Base-by-base conservation (phyloP, 495 filamentous ascomycete species). In the Endocarpon pusillum region DNA sequence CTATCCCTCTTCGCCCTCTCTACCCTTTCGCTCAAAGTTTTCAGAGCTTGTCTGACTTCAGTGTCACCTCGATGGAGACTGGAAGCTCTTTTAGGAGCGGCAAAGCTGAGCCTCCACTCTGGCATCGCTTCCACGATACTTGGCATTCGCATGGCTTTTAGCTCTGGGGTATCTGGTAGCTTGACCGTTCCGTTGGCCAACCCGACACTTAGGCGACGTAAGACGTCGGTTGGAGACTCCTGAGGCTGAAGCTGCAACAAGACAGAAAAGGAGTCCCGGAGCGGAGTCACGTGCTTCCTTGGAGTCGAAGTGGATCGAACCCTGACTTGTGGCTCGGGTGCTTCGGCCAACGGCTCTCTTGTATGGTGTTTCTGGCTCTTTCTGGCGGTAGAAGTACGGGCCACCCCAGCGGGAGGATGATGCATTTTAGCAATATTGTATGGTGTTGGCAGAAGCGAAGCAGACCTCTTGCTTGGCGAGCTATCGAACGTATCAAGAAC, bases 1-100 rank as follows among this genome's bases (percentile, higher is more conserved):
- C n/a, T n/a, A n/a, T n/a, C n/a, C n/a, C n/a, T n/a, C n/a, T n/a
- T n/a, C n/a, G n/a, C n/a, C n/a, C n/a, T n/a, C n/a, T n/a, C n/a
- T n/a, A n/a, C 34, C 42, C 34, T 38, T 34, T 27, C 41, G 34
- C 14, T 37, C 38, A 21, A 32, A 20, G 1, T 25, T 21, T 23
- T 34, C 41, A 23, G 25, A 10, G 31, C 31, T 2, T 39, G 38
- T 6, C 36, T 42, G 21, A 21, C 27, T 4, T 5, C 30, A 3
- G 42, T 24, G 9, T 35, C 33, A 3, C 36, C 37, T 19, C 10
- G 22, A 10, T 47, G 12, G 15, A 21, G 15, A 10, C 19, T 8
- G 12, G 22, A 22, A 0, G 15, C 10, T 3, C 28, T 31, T 14
- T 17, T n/a, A n/a, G 28, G 28, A 5, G 28, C 28, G 4, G 28